A percentile compares a stretch with the other conserved stretches of the same genome.
Conservation (phyloP, 2,329 filamentous ascomycete species). For the Laburnicola sp. region DNA sequence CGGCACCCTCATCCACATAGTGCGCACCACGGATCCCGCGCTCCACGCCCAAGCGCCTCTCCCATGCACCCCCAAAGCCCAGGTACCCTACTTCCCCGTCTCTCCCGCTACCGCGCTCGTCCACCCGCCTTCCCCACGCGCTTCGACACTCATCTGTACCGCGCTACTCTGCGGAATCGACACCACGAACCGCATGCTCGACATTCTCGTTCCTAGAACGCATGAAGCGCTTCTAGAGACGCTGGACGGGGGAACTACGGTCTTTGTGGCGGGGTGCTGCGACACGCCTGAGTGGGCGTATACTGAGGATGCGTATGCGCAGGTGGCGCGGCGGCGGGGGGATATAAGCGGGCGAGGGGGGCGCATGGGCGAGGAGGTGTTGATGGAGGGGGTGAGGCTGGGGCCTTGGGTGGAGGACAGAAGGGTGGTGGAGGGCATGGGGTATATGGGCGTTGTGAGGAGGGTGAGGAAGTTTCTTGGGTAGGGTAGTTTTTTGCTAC, state of each 20-base stretch:
- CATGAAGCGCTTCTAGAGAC: conserved; percentile 27
- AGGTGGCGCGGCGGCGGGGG: neutral
- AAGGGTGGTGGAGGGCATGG: conserved; percentile 29
- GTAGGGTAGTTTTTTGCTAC: too few species aligned
- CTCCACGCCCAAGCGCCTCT: conserved; percentile 31
- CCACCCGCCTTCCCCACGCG: conserved; percentile 59
- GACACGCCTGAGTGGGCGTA: conserved; percentile 43
- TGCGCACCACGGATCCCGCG: conserved; percentile 59
- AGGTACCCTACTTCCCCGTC: conserved; percentile 64
- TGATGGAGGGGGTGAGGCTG: conserved; percentile 8
- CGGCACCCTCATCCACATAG: conserved; percentile 69
- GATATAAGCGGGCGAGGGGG: conserved; percentile 7
- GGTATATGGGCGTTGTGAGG: conserved; percentile 33
- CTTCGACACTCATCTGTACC: conserved; percentile 64
- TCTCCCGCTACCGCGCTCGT: conserved; percentile 50
- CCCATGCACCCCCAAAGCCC: conserved; percentile 52
- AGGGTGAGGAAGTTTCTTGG: conserved; percentile 36
- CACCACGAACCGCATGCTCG: conserved; percentile 55
- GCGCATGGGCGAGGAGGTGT: conserved; percentile 12
- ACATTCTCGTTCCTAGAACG: conserved; percentile 66
- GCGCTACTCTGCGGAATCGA: conserved; percentile 74
- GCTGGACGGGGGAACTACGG: conserved; percentile 31
- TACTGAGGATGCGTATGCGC: conserved; percentile 33
- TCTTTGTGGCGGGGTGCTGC: conserved; percentile 38
- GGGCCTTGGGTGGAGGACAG: conserved; percentile 29